Evolutionary conservation across 2,329 filamentous ascomycete species (phyloP).

Genomic region (Neonectria ditissima): DNA sequence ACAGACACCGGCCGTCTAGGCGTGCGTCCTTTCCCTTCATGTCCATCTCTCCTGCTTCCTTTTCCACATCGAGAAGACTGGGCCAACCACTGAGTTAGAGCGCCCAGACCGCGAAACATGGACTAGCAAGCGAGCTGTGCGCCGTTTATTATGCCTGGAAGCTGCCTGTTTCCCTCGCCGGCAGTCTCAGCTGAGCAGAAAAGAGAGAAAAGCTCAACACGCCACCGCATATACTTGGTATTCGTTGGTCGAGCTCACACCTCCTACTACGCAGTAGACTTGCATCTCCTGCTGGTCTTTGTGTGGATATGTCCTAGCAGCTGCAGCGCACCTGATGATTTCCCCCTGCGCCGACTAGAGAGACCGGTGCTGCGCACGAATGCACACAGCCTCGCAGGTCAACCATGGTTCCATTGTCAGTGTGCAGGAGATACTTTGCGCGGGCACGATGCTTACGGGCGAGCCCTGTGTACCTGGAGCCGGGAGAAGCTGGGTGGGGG

Average conservation of each 20-base stretch:
- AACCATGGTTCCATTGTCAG: conserved; percentile 22
- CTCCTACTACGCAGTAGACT: neutral
- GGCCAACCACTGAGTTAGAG: conserved; percentile 9
- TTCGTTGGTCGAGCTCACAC: conserved; percentile 9
- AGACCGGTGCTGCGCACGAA: conserved; percentile 15
- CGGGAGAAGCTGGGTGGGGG: conserved; percentile 32
- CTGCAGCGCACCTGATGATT: conserved; percentile 42
- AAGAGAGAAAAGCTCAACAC: too few relatives aligned
- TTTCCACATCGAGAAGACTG: neutral
- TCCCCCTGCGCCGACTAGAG: conserved; percentile 30
- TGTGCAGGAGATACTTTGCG: conserved; percentile 11
- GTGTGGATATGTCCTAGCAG: conserved; percentile 23
- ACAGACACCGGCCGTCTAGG: neutral
- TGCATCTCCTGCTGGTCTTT: neutral
- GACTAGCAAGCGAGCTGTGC: conserved; percentile 38
- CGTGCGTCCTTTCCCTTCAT: neutral
- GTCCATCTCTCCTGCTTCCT: neutral
- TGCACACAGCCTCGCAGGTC: conserved; percentile 32
- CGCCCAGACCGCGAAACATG: conserved; percentile 11
- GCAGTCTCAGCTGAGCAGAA: conserved; percentile 18
- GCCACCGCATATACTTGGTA: too few relatives aligned
- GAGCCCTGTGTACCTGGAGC: conserved; percentile 14
- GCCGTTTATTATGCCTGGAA: conserved; percentile 26
- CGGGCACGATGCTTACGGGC: conserved; percentile 30
- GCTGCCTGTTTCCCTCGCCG: conserved; percentile 23